A percentile compares a stretch with the other conserved stretches of the same genome.
phyloP scores from a whole-genome alignment of 148 eudicot species.

The Nepenthes mirabilis region DNA sequence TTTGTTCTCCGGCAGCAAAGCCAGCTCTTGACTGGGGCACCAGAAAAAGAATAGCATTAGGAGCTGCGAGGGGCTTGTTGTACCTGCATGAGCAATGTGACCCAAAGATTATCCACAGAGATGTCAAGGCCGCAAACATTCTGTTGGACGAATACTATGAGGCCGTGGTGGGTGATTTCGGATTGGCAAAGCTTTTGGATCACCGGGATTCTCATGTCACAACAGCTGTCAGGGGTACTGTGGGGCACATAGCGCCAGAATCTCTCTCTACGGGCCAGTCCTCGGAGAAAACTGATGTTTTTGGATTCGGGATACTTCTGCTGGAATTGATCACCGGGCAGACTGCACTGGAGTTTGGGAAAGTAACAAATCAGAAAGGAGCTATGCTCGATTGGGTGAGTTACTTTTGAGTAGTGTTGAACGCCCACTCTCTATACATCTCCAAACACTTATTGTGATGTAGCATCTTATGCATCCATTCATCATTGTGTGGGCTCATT shows the following conservation, averaged over 20 bases:
- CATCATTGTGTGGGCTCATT: too few relatives aligned
- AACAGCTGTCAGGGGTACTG: constrained; percentile 65
- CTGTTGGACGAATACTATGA: constrained; percentile 53
- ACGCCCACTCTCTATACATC: too few relatives aligned
- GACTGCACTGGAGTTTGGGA: constrained; percentile 68
- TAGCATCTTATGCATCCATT: too few relatives aligned
- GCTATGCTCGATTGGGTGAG: constrained; percentile 70
- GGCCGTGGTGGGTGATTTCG: constrained; percentile 71
- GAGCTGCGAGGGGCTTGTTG: constrained; percentile 53
- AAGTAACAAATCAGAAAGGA: constrained; percentile 69
- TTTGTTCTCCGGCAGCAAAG: constrained; percentile 24
- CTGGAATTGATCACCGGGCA: constrained; percentile 71
- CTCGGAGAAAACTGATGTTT: constrained; percentile 63
- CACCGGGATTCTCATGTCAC: constrained; percentile 56
- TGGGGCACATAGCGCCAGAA: constrained; percentile 69
- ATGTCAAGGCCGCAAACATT: constrained; percentile 68
- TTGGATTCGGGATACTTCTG: constrained; percentile 68
- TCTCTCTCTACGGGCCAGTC: constrained; percentile 67
- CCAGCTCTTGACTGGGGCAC: constrained; percentile 55
- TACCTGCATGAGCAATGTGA: constrained; percentile 75
- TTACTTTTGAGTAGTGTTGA: too few relatives aligned
- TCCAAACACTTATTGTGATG: too few relatives aligned
- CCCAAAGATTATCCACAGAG: constrained; percentile 63
- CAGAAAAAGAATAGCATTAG: constrained; percentile 49
- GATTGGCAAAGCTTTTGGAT: constrained; percentile 67